Evolutionary conservation across 768 basidiomycete species (phyloP).

Genomic region (Termitomyces sp.): DNA sequence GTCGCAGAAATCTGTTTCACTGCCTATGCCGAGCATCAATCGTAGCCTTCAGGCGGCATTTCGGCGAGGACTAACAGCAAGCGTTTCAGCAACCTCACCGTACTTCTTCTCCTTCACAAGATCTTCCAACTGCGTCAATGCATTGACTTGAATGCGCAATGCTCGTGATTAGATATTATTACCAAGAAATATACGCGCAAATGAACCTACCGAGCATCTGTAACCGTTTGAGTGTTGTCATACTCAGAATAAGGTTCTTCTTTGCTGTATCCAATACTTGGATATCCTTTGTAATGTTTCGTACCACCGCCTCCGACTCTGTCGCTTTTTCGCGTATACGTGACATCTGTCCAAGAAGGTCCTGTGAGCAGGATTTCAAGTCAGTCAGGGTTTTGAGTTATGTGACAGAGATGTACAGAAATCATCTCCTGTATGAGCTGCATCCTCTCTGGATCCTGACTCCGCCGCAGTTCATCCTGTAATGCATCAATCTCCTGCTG

Average conservation of each 20-base stretch:
- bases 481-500: slow-evolving; percentile 69
- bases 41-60: background rate
- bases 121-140: slow-evolving; percentile 74
- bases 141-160: slow-evolving; percentile 53
- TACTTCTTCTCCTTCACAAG: slow-evolving; percentile 77
- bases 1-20: slow-evolving; percentile 79
- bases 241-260: slow-evolving; percentile 84
- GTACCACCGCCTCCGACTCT: slow-evolving; percentile 94
- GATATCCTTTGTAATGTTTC: slow-evolving; percentile 94
- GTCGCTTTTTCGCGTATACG: slow-evolving; percentile 95
- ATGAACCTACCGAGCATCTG: slow-evolving; percentile 82
- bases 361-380: slow-evolving; percentile 38
- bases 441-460: slow-evolving; percentile 89
- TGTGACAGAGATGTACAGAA: slow-evolving; percentile 47
- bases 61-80: slow-evolving; percentile 44
- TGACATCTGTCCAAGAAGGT: slow-evolving; percentile 91
- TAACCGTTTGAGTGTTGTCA: slow-evolving; percentile 84
- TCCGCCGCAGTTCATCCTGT: slow-evolving; percentile 58
- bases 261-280: slow-evolving; percentile 92
- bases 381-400: background rate
- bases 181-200: background rate
- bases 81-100: slow-evolving; percentile 74
- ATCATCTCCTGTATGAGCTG: slow-evolving; percentile 94
- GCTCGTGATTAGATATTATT: background rate
- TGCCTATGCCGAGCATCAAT: slow-evolving; percentile 43